Conservation (phyloP, 2,329 filamentous ascomycete genomes). For the Cadophora sp. region DNA sequence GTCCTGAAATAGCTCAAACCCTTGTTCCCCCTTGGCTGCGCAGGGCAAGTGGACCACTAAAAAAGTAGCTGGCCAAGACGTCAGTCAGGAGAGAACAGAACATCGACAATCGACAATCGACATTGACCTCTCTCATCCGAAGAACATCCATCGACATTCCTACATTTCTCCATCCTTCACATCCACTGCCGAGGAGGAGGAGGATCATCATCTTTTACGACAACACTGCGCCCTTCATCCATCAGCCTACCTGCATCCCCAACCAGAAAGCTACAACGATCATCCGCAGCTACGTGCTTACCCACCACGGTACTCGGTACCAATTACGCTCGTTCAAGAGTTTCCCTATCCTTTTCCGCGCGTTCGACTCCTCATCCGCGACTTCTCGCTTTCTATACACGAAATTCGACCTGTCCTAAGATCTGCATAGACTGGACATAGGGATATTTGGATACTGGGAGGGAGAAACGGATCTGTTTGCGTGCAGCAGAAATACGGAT, state of each 20-base stretch:
- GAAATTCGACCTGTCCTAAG: background rate
- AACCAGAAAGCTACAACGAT: background rate
- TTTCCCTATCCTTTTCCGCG: background rate
- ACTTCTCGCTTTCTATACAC: background rate
- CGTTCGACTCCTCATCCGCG: conserved; percentile 7
- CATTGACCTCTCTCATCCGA: too few relatives aligned
- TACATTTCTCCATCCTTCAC: background rate
- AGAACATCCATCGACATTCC: too few relatives aligned
- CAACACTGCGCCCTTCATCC: conserved; percentile 3
- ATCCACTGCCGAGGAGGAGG: background rate
- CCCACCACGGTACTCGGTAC: conserved; percentile 54
- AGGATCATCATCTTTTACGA: conserved; percentile 12
- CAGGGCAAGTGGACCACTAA: background rate
- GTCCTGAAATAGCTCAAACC: background rate
- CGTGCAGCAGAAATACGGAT: conserved; percentile 2
- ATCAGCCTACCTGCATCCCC: background rate
- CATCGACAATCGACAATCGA: too few relatives aligned
- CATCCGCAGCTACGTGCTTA: conserved; percentile 20
- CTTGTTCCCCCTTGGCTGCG: background rate
- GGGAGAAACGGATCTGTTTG: background rate
- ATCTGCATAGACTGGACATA: background rate
- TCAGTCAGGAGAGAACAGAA: conserved; percentile 9
- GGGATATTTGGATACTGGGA: conserved; percentile 6
- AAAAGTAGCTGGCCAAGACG: conserved; percentile 8
- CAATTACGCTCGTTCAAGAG: conserved; percentile 57